Evolutionary conservation across 2,329 filamentous ascomycete genomes (phyloP).

Genomic region (Paecilomyces formosus): DNA sequence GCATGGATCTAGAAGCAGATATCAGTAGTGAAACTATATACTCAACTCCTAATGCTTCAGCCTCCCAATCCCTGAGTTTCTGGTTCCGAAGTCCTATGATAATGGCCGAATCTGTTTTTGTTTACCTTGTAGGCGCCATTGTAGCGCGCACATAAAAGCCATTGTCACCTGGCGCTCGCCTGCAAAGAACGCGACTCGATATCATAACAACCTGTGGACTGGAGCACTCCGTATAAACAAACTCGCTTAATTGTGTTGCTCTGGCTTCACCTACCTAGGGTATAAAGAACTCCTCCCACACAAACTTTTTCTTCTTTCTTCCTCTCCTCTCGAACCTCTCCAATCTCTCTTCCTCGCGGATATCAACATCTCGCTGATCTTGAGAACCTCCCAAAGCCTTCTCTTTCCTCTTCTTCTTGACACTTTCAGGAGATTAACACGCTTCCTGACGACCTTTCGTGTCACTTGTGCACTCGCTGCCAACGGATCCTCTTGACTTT

Average conservation of each 20-base stretch:
- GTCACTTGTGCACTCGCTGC: background rate
- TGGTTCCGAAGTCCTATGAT: background rate
- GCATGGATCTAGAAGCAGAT: background rate
- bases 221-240: background rate
- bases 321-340: background rate
- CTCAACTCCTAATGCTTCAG: background rate
- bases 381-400: background rate
- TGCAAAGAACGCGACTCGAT: background rate
- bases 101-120: background rate
- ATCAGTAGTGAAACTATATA: background rate
- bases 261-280: background rate
- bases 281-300: background rate
- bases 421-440: background rate
- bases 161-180: background rate
- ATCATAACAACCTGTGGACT: background rate
- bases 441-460: background rate
- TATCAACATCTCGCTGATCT: background rate
- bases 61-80: background rate
- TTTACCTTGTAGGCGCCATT: background rate
- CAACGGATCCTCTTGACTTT: background rate
- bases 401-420: background rate
- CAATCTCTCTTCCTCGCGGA: background rate
- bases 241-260: background rate
- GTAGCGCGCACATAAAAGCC: background rate
- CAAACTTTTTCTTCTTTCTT: background rate